Evolutionary conservation across 1,284 basidiomycete species (phyloP), one percentile per base, ranked within the genome.

Genomic region (Phellinidium pouzarii): DNA sequence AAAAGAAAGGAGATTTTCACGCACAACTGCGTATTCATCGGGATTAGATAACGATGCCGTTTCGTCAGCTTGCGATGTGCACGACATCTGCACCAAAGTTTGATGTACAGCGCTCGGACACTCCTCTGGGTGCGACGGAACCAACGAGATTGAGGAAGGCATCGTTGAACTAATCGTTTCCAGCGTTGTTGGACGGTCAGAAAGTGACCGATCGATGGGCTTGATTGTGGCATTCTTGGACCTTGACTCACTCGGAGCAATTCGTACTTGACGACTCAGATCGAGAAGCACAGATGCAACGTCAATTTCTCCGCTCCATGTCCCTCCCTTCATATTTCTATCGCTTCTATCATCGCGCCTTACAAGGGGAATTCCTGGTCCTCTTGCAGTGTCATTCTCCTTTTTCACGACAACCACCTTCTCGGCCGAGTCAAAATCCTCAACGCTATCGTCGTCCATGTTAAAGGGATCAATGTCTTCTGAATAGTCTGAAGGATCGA

Each of bases 211-310:
- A 29, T 17, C 25, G 27, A 41, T 41, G n/a, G 38, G 3, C 14
- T 52, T 41, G 44, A 29, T 46, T 41, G 36, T 44, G 51, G 41
- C 17, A 41, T 38, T 19, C 17, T 20, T 37, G 44, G 51, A 2
- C 17, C n/a, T 44, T 53, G 38, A 44, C 46, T 44, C 52, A 48
- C 19, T 20, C 22, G 46, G 31, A 12, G 40, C 27, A 23, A 55
- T 44, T 19, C 54, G 49, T 17, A 46, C 52, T 36, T 57, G 46
- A 19, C 52, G 51, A 8, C 52, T 53, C 3, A 57, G 45, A 36
- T 57, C 55, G 20, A 57, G 52, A 20, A 57, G 52, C 17, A 48
- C 55, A 8, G 55, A 36, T 17, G 55, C 55, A 27, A 57, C 47
- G 44, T 53, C 55, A 23, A 56, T 52, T 44, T 56, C 54, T 22